Evolutionary conservation across 331 rosid species (phyloP), one percentile per base, ranked within the genome.

Genomic region (Malus hybrid): DNA sequence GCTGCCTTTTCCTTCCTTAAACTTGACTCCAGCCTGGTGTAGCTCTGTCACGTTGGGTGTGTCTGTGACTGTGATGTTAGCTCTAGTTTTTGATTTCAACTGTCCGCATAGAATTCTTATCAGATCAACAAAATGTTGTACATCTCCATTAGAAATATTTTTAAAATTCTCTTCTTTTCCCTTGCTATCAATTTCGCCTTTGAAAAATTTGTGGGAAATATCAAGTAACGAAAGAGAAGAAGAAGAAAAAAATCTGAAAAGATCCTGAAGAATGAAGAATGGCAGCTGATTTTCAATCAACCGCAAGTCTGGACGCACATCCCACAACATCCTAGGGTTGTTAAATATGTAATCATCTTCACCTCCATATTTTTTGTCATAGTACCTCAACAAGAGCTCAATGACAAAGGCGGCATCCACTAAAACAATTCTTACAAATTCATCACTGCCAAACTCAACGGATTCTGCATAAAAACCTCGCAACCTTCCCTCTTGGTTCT

Each of bases 261-360:
- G 31, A 28, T 69, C 68, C 54, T 70, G n/a, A 1, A 74, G 62
- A 42, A 82, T 56, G 71, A 79, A 83, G 72, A 83, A 67, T 6
- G 81, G 83, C 29, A 83, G 29, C 65, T 79, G 81, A 79, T 79
- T 83, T 76, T 79, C 83, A 6, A 79, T 71, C 62, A 74, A 13
- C 28, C 42, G 12, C 78, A 82, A 5, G 65, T 82, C 77, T 14
- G 5, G 5, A 57, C 31, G 13, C 11, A 82, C 2, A 19, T 32
- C 67, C 11, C 3, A 2, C 8, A 16, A 0, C 67, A 56, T 44
- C 44, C 29, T 3, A 24, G 46, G 68, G 28, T 28, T 74, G 10
- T 2, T 10, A 24, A 42, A 64, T 7, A 74, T 70, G 29, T 32
- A 19, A 20, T 79, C 83, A 19, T 34, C 5, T 7, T 31, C 34